Conservation (phyloP, 306 rosid genomes). For the Echinosophora koreensis region DNA sequence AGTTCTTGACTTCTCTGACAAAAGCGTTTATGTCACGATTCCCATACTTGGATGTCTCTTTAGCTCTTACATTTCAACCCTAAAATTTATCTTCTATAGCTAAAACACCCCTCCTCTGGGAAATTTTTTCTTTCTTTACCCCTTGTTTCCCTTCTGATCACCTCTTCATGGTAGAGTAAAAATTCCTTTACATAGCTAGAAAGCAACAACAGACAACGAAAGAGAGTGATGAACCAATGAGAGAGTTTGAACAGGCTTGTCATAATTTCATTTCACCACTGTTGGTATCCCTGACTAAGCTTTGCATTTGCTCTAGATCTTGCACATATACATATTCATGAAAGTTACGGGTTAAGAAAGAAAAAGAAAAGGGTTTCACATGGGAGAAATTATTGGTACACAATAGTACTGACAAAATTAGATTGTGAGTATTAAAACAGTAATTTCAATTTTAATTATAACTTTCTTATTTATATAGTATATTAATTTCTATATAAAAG, state of each 20-base stretch:
- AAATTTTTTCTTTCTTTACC: neutral
- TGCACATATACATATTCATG: conserved; percentile 52
- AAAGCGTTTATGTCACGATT: conserved; percentile 52
- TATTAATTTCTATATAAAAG: too few relatives aligned
- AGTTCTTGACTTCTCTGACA: conserved; percentile 65
- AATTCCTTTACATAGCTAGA: conserved; percentile 41
- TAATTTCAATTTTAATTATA: too few relatives aligned
- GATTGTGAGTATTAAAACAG: too few relatives aligned
- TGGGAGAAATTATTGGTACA: neutral
- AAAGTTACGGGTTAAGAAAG: conserved; percentile 53
- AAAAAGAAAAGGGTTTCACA: conserved; percentile 38
- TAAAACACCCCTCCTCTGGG: neutral
- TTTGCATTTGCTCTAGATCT: conserved; percentile 55
- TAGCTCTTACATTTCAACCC: conserved; percentile 50
- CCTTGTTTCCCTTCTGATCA: neutral
- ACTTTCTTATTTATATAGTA: too few relatives aligned
- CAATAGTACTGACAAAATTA: too few relatives aligned
- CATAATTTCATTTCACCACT: conserved; percentile 49
- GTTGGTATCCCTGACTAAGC: conserved; percentile 39
- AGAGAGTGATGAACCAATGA: conserved; percentile 55
- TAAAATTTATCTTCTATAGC: conserved; percentile 39
- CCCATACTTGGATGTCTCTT: conserved; percentile 41
- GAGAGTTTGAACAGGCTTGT: conserved; percentile 45
- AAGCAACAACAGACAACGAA: conserved; percentile 40
- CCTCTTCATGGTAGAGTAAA: conserved; percentile 38